Percentiles rank a stretch among this genome's conserved stretches.
phyloP scores from a whole-genome alignment of 495 filamentous ascomycete species.

The Evansstolkia leycettana region DNA sequence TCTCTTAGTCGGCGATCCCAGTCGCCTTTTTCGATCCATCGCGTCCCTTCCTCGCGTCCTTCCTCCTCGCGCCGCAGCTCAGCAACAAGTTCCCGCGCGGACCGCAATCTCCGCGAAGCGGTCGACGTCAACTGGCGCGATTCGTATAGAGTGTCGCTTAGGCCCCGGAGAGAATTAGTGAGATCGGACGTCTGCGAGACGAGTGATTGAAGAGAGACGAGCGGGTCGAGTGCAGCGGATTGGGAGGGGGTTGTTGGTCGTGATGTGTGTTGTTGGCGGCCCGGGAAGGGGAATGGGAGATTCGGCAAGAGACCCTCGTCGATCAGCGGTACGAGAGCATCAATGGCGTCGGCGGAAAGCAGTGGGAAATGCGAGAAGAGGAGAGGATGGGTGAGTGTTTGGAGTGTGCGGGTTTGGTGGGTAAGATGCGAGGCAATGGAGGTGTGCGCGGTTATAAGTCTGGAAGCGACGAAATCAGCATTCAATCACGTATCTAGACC shows the following conservation, averaged over 20 bases:
- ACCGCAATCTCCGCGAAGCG: conserved; percentile 62
- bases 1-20: conserved; percentile 65
- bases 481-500: not conserved
- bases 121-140: conserved; percentile 73
- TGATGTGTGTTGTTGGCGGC: conserved; percentile 40
- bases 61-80: conserved; percentile 78
- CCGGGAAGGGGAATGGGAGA: conserved; percentile 37
- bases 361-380: conserved; percentile 36
- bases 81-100: conserved; percentile 65
- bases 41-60: conserved; percentile 61
- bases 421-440: conserved; percentile 71
- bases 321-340: conserved; percentile 54
- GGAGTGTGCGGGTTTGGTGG: conserved; percentile 73
- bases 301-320: conserved; percentile 39
- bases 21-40: conserved; percentile 66
- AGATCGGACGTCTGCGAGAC: conserved; percentile 59
- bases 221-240: conserved; percentile 23
- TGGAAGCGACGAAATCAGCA: conserved; percentile 16
- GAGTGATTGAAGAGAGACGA: conserved; percentile 42
- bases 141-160: conserved; percentile 92
- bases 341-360: conserved; percentile 56
- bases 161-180: conserved; percentile 63
- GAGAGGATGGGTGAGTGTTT: conserved; percentile 64
- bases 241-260: conserved; percentile 24
- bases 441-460: conserved; percentile 78